These are phyloP conservation scores for Diphasiastrum complanatum DNA, from an alignment of 83 land plant species.

Conservation along the genomic window DNA sequence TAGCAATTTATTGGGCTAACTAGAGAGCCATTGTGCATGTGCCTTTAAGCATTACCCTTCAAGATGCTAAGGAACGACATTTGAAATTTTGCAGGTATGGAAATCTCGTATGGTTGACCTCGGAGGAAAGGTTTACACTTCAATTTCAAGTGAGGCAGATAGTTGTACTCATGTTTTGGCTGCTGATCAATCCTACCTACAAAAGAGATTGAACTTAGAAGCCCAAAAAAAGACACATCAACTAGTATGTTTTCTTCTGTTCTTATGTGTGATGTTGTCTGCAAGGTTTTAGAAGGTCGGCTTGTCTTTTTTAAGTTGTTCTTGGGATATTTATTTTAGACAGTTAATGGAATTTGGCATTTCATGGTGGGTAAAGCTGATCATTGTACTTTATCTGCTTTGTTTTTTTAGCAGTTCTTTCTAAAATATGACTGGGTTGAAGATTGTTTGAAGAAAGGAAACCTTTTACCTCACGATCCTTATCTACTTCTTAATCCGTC, in stretches of 20 bases:
- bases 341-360: no score
- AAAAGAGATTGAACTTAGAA: neutral
- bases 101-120: neutral
- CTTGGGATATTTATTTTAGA: neutral
- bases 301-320: neutral
- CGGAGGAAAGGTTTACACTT: constrained; percentile 1
- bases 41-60: no score
- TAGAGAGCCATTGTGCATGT: no score
- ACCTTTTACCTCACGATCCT: constrained; percentile 1
- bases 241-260: neutral
- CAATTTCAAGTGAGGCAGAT: neutral
- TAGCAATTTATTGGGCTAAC: no score
- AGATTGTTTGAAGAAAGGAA: constrained; percentile 17
- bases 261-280: no score
- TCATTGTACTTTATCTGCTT: neutral
- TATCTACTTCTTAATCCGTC: neutral
- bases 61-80: neutral
- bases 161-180: neutral
- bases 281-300: no score
- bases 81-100: constrained; percentile 5
- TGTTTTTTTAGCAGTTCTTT: neutral
- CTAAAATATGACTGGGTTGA: constrained; percentile 13
- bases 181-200: neutral
- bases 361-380: no score
- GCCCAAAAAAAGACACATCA: neutral